These are phyloP conservation scores for Edaphochlamys debaryana DNA, from an alignment of 139 green algal species.

Conservation along the genomic window DNA sequence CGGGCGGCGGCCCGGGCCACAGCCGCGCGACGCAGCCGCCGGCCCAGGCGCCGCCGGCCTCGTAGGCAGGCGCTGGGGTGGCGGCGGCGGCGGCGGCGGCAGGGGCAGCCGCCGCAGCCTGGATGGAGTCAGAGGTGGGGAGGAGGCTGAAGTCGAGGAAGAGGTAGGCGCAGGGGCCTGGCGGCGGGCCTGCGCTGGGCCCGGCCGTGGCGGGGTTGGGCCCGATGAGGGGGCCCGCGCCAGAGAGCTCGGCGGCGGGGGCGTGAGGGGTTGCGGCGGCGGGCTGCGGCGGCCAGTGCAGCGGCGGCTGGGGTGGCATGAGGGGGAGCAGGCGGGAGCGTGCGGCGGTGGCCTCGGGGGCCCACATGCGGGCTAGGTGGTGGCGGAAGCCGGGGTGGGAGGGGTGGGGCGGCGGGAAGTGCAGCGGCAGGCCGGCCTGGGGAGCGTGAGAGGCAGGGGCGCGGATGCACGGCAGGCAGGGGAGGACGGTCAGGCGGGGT, in stretches of 20 bases:
- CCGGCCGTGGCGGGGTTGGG: too few species aligned
- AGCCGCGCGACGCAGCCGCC: constrained; percentile 15
- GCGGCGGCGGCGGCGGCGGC: not conserved
- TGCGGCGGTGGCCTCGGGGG: too few species aligned
- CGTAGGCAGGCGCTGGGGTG: not conserved
- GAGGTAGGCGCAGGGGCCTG: not conserved
- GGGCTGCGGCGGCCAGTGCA: not conserved
- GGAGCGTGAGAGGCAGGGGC: too few species aligned
- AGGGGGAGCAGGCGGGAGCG: too few species aligned
- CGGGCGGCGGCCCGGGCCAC: not conserved
- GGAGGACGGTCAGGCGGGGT: not conserved
- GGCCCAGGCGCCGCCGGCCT: constrained; percentile 7
- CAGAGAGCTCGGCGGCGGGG: not conserved
- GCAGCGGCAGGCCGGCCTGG: not conserved
- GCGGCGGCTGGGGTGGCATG: not conserved
- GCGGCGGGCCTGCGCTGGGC: too few species aligned
- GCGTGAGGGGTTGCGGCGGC: not conserved
- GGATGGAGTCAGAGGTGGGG: not conserved
- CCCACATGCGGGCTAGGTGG: not conserved
- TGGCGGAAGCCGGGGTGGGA: not conserved
- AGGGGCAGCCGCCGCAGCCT: too few species aligned
- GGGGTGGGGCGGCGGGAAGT: not conserved
- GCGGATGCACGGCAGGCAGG: too few species aligned
- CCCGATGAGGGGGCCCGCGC: not conserved
- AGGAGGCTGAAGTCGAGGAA: constrained; percentile 28